These are phyloP conservation scores for Mycogone perniciosa DNA, from an alignment of 2,329 filamentous ascomycete species.

Conservation along the genomic window DNA sequence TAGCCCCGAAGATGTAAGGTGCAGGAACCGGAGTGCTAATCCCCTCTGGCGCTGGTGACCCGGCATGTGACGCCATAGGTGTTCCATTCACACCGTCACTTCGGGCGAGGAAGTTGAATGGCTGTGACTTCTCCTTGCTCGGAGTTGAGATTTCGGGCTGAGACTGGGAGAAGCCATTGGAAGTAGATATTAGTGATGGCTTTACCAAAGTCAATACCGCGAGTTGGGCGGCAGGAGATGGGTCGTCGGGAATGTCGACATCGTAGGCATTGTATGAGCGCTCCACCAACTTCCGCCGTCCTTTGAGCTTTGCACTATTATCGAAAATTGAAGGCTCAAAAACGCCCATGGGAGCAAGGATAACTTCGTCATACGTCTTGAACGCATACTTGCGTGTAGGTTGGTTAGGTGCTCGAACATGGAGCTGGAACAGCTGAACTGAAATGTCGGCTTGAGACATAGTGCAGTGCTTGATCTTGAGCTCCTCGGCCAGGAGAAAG, in stretches of 20 bases:
- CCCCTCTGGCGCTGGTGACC: conserved; percentile 79
- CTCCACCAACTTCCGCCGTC: conserved; percentile 74
- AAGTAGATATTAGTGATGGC: conserved; percentile 45
- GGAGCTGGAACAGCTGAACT: conserved; percentile 83
- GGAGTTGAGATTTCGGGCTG: conserved; percentile 50
- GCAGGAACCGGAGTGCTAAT: conserved; percentile 58
- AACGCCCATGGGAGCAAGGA: conserved; percentile 91
- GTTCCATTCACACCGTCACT: conserved; percentile 68
- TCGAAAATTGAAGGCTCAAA: conserved; percentile 87
- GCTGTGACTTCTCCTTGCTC: conserved; percentile 57
- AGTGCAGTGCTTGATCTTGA: conserved; percentile 89
- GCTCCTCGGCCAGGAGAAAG: conserved; percentile 86
- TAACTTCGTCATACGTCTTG: conserved; percentile 95
- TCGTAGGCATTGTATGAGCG: conserved; percentile 94
- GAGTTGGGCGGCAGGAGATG: conserved; percentile 75
- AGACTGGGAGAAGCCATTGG: conserved; percentile 38
- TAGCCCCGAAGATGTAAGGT: conserved; percentile 48
- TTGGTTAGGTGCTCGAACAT: conserved; percentile 80
- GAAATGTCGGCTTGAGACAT: conserved; percentile 86
- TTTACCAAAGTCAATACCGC: conserved; percentile 55
- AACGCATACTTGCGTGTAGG: conserved; percentile 90
- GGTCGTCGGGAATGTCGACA: conserved; percentile 78
- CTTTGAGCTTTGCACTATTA: conserved; percentile 68
- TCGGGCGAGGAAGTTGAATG: conserved; percentile 59
- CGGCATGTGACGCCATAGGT: conserved; percentile 77